Conservation (phyloP, 352 stramenopile genomes). For the Phytophthora meadii region DNA sequence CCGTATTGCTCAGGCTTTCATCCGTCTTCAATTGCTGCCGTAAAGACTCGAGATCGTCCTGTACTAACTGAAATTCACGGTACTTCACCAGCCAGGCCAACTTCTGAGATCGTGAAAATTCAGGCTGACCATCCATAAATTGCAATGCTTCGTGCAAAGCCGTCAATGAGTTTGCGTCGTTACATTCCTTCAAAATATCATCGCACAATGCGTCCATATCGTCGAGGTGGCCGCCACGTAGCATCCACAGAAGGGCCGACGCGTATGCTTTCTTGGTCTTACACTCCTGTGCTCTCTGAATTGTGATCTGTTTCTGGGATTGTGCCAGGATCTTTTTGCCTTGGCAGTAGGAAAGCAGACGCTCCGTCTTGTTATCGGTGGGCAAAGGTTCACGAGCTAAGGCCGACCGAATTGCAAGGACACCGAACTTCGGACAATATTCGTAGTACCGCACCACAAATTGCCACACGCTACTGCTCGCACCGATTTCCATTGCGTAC, state of each 20-base stretch:
- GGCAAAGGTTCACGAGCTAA: conserved; percentile 56
- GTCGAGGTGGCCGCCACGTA: conserved; percentile 65
- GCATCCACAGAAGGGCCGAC: conserved; percentile 67
- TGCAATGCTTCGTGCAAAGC: conserved; percentile 73
- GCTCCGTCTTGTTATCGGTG: conserved; percentile 68
- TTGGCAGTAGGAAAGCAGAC: conserved; percentile 61
- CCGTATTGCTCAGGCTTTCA: conserved; percentile 19
- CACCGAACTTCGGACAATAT: conserved; percentile 60
- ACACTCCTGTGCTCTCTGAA: conserved; percentile 51
- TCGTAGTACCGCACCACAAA: conserved; percentile 73
- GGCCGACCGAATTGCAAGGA: conserved; percentile 43
- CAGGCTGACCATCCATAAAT: conserved; percentile 60
- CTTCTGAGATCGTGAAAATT: conserved; percentile 55
- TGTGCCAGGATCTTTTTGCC: conserved; percentile 50
- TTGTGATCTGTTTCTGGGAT: conserved; percentile 44
- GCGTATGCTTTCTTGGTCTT: conserved; percentile 48
- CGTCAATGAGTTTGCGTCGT: conserved; percentile 40
- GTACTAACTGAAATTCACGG: conserved; percentile 70
- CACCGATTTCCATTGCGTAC: conserved; percentile 73
- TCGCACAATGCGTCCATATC: conserved; percentile 67
- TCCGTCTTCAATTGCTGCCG: conserved; percentile 32
- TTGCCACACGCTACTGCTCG: conserved; percentile 70
- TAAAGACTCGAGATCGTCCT: conserved; percentile 69
- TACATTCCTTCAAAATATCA: conserved; percentile 58
- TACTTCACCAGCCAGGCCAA: conserved; percentile 74